phyloP scores from a whole-genome alignment of 176 grass and related monocot genomes.

The Phyllostachys edulis region DNA sequence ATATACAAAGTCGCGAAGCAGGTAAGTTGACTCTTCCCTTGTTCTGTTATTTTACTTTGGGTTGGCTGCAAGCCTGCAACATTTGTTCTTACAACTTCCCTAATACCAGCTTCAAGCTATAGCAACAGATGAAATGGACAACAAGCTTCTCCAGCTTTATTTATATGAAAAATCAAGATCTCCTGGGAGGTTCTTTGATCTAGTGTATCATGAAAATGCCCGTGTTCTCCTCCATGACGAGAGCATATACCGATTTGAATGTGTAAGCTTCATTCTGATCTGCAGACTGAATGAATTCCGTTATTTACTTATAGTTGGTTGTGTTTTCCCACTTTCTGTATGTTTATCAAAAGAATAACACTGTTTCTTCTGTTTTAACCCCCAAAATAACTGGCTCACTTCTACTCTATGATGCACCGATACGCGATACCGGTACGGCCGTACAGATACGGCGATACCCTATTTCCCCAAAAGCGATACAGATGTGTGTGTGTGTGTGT shows the following conservation, averaged over 20 bases:
- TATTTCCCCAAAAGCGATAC: no score
- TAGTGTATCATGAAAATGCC: slow-evolving; percentile 97
- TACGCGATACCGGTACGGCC: no score
- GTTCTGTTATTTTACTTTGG: background rate
- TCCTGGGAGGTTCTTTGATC: slow-evolving; percentile 75
- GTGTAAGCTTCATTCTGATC: slow-evolving; percentile 52
- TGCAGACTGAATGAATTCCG: background rate
- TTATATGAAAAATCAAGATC: slow-evolving; percentile 92
- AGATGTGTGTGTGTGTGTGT: no score
- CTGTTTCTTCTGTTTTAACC: background rate
- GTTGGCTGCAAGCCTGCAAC: background rate
- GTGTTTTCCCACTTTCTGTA: background rate
- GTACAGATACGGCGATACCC: no score
- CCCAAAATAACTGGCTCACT: background rate
- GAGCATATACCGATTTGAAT: slow-evolving; percentile 92
- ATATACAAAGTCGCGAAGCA: slow-evolving; percentile 99
- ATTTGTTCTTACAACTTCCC: slow-evolving; percentile 21
- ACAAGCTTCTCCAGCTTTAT: slow-evolving; percentile 93
- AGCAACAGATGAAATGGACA: slow-evolving; percentile 96
- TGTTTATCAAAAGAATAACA: background rate
- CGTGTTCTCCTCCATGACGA: slow-evolving; percentile 94
- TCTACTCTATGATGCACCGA: background rate
- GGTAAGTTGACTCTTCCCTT: slow-evolving; percentile 39
- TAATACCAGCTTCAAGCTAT: slow-evolving; percentile 92
- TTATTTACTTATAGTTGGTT: background rate